Evolutionary conservation across 345 rosid species (phyloP).

Genomic region (Populus simonii): DNA sequence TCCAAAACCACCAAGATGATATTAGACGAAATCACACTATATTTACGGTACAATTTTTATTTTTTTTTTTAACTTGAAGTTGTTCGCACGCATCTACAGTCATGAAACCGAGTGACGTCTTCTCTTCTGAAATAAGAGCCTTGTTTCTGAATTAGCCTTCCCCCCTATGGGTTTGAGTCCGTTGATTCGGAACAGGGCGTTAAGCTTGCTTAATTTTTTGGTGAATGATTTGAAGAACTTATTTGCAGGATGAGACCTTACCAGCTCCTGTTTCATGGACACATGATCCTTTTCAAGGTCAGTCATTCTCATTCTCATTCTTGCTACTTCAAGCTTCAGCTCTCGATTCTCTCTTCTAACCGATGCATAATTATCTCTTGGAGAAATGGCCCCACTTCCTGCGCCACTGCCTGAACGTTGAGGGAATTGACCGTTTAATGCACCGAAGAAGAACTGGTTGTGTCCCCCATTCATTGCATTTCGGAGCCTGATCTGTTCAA

Average conservation of each 20-base stretch:
- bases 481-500: constrained; percentile 88
- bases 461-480: constrained; percentile 93
- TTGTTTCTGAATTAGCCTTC: constrained; percentile 54
- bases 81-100: constrained; percentile 22
- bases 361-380: constrained; percentile 91
- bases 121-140: constrained; percentile 67
- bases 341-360: constrained; percentile 97
- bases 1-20: constrained; percentile 4
- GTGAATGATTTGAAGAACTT: constrained; percentile 76
- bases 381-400: constrained; percentile 96
- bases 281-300: constrained; percentile 95
- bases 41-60: constrained; percentile 37
- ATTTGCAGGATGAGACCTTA: constrained; percentile 61
- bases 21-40: constrained; percentile 1
- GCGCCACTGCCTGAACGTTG: constrained; percentile 86
- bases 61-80: not conserved
- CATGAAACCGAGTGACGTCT: constrained; percentile 85
- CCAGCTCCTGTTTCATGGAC: constrained; percentile 86
- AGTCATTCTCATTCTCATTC: constrained; percentile 98
- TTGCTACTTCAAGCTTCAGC: constrained; percentile 92
- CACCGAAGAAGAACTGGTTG: constrained; percentile 68
- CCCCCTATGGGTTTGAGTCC: constrained; percentile 49
- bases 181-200: constrained; percentile 61
- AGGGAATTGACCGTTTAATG: constrained; percentile 64
- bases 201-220: constrained; percentile 76